Evolutionary conservation across 331 rosid genomes (phyloP).

Genomic region (Saraca asoca): DNA sequence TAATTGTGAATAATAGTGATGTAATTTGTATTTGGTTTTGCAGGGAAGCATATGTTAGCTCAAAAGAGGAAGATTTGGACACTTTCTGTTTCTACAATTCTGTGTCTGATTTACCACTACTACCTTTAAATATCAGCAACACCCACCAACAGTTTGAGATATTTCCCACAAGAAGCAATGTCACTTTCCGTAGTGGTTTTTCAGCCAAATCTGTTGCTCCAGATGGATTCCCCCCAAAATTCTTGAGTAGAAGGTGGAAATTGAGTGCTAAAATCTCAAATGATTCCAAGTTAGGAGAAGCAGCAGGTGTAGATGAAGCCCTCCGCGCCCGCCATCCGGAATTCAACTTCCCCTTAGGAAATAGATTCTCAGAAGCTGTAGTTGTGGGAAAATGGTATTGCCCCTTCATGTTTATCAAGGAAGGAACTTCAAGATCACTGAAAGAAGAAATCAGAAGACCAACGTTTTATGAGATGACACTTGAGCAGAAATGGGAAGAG

Average conservation of each 20-base stretch:
- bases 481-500: slow-evolving; percentile 76
- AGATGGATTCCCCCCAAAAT: slow-evolving; percentile 57
- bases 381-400: slow-evolving; percentile 85
- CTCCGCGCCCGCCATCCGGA: slow-evolving; percentile 53
- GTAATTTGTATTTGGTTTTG: slow-evolving; percentile 28
- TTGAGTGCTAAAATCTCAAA: slow-evolving; percentile 35
- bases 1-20: too few relatives aligned
- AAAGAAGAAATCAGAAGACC: slow-evolving; percentile 49
- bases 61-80: slow-evolving; percentile 40
- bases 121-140: slow-evolving; percentile 33
- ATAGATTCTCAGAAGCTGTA: slow-evolving; percentile 34
- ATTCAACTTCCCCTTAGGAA: slow-evolving; percentile 42
- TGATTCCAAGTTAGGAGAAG: slow-evolving; percentile 47
- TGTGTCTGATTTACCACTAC: slow-evolving; percentile 30
- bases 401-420: slow-evolving; percentile 78
- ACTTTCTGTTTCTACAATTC: slow-evolving; percentile 45
- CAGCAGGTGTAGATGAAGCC: slow-evolving; percentile 48
- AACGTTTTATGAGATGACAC: slow-evolving; percentile 69
- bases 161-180: slow-evolving; percentile 42
- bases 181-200: slow-evolving; percentile 59
- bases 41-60: slow-evolving; percentile 46
- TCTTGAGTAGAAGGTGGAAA: slow-evolving; percentile 62
- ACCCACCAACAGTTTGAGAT: slow-evolving; percentile 42
- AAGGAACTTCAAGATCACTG: slow-evolving; percentile 42
- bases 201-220: slow-evolving; percentile 54